These are phyloP conservation scores for Adansonia digitata DNA, from an alignment of 345 rosid species.

Conservation along the genomic window DNA sequence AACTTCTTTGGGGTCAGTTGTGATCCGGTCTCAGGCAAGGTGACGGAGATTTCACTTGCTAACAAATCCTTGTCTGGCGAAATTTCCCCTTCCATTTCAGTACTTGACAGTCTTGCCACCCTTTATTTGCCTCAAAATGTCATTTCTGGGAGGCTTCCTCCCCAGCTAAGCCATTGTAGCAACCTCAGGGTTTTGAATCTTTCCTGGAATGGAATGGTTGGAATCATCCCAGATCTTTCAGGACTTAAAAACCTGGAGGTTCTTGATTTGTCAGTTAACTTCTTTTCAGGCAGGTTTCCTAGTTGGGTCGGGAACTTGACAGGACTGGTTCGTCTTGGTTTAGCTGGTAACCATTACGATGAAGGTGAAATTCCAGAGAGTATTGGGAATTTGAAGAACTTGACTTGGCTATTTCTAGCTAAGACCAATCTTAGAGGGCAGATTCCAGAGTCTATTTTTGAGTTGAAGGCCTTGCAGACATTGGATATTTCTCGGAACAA, in stretches of 20 bases:
- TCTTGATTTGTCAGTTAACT: slow-evolving; percentile 54
- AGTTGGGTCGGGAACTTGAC: slow-evolving; percentile 63
- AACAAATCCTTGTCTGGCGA: slow-evolving; percentile 54
- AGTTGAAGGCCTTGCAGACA: slow-evolving; percentile 35
- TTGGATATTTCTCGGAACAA: slow-evolving; percentile 55
- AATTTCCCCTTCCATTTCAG: slow-evolving; percentile 56
- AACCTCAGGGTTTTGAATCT: slow-evolving; percentile 59
- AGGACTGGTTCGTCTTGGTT: slow-evolving; percentile 34
- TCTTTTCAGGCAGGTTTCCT: slow-evolving; percentile 55
- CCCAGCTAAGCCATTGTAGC: slow-evolving; percentile 36
- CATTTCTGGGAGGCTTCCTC: slow-evolving; percentile 58
- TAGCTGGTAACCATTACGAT: slow-evolving; percentile 43
- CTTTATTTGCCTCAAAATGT: slow-evolving; percentile 44
- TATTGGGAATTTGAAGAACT: slow-evolving; percentile 60
- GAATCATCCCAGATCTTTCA: slow-evolving; percentile 63
- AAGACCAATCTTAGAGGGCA: slow-evolving; percentile 37
- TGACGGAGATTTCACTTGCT: slow-evolving; percentile 41
- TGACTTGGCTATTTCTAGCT: slow-evolving; percentile 52
- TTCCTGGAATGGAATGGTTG: slow-evolving; percentile 41
- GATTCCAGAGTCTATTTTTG: slow-evolving; percentile 61
- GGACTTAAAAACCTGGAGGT: slow-evolving; percentile 33
- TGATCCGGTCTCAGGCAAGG: slow-evolving; percentile 39
- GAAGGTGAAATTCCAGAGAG: slow-evolving; percentile 51
- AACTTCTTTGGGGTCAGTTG: slow-evolving; percentile 57
- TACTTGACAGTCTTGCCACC: slow-evolving; percentile 37